phyloP scores from a whole-genome alignment of 1,284 basidiomycete genomes.

The Ustilago xerochloae region DNA sequence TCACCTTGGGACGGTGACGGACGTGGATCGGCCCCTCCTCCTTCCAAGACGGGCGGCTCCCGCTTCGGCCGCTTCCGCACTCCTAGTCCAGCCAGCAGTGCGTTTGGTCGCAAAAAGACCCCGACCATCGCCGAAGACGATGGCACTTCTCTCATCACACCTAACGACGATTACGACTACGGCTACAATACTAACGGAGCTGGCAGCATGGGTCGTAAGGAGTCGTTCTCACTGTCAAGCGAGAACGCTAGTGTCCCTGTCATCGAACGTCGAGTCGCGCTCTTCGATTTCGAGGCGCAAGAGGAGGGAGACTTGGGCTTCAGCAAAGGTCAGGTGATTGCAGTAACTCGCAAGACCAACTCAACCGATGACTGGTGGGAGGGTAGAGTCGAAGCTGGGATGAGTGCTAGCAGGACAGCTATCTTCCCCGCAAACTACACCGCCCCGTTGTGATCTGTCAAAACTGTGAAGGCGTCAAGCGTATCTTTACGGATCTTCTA shows the following conservation, averaged over 20 bases:
- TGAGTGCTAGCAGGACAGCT: constrained; percentile 27
- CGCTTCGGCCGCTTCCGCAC: constrained; percentile 39
- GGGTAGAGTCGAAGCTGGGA: constrained; percentile 48
- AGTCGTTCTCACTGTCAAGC: constrained; percentile 22
- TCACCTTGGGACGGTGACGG: constrained; percentile 12
- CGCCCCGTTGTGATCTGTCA: no score
- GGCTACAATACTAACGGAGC: not conserved
- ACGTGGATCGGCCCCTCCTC: constrained; percentile 16
- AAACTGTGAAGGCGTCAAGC: no score
- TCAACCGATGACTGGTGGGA: constrained; percentile 65
- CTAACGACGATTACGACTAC: constrained; percentile 12
- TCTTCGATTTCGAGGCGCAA: constrained; percentile 62
- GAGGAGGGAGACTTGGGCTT: constrained; percentile 61
- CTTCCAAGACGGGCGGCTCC: constrained; percentile 17
- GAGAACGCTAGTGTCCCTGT: constrained; percentile 32
- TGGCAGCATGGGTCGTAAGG: not conserved
- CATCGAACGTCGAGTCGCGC: constrained; percentile 55
- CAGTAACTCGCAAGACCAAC: constrained; percentile 56
- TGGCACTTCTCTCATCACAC: constrained; percentile 13
- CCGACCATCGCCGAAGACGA: constrained; percentile 38
- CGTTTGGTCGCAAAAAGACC: constrained; percentile 36
- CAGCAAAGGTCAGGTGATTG: constrained; percentile 62
- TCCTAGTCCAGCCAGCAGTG: constrained; percentile 28
- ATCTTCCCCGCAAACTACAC: constrained; percentile 51
- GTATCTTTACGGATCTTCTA: no score